Base-by-base conservation (phyloP, 192 early-diverging fungal genomes). In the Podila minutissima region DNA sequence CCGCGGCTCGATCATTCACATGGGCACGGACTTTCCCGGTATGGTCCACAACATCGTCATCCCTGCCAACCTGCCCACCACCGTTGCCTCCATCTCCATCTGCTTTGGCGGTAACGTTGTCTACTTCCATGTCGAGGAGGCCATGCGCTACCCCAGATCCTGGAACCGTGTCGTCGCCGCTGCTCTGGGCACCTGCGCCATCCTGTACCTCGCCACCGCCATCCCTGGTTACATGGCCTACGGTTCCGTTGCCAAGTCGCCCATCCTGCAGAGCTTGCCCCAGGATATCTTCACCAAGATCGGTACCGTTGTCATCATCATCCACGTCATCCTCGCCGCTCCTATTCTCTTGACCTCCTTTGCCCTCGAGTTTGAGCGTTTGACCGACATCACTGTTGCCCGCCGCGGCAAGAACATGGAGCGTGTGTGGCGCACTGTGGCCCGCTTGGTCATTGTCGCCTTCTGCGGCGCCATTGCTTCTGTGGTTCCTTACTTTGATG, bases 61-160 rank as follows among this genome's bases (percentile, higher is more conserved):
- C 32, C 89, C 89, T 60, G 82, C 84, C n/a, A 89, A 89, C 64
- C 87, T 97, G 59, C 94, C 94, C 28, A 88, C 89, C 8, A 92
- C 94, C 0, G 68, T 97, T 8, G 92, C 92, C 2, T 93, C 93
- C 1, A 92, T 97, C 72, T 90, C 90, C 19, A 95, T 97, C 83
- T 92, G 91, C 74, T 97, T 91, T 68, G 88, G 92, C n/a, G 94
- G 94, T 51, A 94, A 94, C 61, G 92, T 90, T 9, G 91, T 94
- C 12, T 95, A 95, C 78, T 92, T 94, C 31, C 92, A 95, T 61
- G 91, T 97, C 51, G 94, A 97, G 72, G 88, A 86, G n/a, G 89
- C 91, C 50, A 94, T 97, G 95, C 83, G 83, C 55, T 86, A 90
- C 31, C 93, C 93, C 12, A 38, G 75, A 13, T 70, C 91, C 65